These are phyloP conservation scores for Lepidopterella palustris DNA, from an alignment of 495 filamentous ascomycete species.

Conservation along the genomic window DNA sequence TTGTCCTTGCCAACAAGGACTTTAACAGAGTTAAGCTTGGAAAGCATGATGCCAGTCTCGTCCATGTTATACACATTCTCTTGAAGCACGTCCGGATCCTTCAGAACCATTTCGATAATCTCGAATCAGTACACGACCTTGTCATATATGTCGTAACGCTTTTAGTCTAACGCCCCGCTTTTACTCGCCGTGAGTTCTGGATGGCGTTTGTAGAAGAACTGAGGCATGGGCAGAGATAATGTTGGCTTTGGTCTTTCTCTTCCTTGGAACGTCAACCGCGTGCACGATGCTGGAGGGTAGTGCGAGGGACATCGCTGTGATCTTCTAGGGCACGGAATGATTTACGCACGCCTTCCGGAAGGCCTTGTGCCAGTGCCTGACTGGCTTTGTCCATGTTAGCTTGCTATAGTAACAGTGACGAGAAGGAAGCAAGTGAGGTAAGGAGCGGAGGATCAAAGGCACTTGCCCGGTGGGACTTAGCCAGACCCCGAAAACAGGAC, in stretches of 20 bases:
- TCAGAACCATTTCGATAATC: not conserved
- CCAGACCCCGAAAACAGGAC: too few species aligned
- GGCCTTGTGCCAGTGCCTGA: not conserved
- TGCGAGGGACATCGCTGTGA: not conserved
- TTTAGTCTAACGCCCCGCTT: slow-evolving; percentile 3
- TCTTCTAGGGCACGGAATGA: not conserved
- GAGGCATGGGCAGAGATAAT: slow-evolving; percentile 10
- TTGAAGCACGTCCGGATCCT: slow-evolving; percentile 1
- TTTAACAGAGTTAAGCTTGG: slow-evolving; percentile 6
- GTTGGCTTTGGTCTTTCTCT: slow-evolving; percentile 10
- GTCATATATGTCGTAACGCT: slow-evolving; percentile 1
- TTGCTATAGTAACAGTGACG: not conserved
- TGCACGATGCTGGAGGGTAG: not conserved
- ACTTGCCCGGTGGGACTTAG: too few species aligned
- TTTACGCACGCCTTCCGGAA: not conserved
- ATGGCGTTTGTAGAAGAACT: slow-evolving; percentile 8
- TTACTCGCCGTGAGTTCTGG: slow-evolving; percentile 6
- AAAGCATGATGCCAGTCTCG: not conserved
- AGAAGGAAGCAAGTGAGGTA: too few species aligned
- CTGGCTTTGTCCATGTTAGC: not conserved
- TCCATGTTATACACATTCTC: slow-evolving; percentile 13
- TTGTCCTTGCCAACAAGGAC: slow-evolving; percentile 5
- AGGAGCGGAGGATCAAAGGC: too few species aligned
- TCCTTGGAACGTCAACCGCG: not conserved
- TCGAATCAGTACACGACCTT: not conserved